Percentiles rank a stretch among this genome's conserved stretches.
phyloP scores from a whole-genome alignment of 2,329 filamentous ascomycete genomes.

The Tolypocladium guangdongense region DNA sequence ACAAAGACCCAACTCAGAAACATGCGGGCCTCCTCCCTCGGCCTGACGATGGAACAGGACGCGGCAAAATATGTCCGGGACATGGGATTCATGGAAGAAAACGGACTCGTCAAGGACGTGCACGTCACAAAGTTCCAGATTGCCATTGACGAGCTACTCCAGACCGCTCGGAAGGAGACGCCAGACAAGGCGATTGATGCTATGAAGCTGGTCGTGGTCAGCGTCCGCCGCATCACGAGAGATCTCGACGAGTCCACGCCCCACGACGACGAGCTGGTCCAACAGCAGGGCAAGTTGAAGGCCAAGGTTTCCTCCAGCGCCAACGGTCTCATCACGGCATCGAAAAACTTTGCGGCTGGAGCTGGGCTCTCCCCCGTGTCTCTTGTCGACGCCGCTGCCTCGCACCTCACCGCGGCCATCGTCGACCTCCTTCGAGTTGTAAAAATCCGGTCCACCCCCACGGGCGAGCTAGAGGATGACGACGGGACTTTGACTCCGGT shows the following conservation, averaged over 20 bases:
- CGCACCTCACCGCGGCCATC: slow-evolving; percentile 74
- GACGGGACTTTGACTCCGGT: slow-evolving; percentile 55
- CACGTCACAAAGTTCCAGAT: slow-evolving; percentile 94
- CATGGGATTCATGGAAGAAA: slow-evolving; percentile 55
- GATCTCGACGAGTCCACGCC: slow-evolving; percentile 55
- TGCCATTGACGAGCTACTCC: slow-evolving; percentile 81
- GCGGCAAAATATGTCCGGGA: slow-evolving; percentile 57
- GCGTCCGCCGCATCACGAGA: slow-evolving; percentile 74
- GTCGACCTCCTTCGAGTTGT: slow-evolving; percentile 76
- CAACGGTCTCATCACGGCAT: slow-evolving; percentile 90
- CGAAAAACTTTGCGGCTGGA: slow-evolving; percentile 79
- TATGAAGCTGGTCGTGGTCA: slow-evolving; percentile 77
- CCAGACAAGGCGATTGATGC: slow-evolving; percentile 67
- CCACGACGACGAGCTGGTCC: slow-evolving; percentile 40
- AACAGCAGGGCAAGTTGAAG: slow-evolving; percentile 61
- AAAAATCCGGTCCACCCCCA: slow-evolving; percentile 70
- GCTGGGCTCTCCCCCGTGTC: slow-evolving; percentile 87
- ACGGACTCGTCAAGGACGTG: slow-evolving; percentile 78
- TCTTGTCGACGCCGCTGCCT: slow-evolving; percentile 83
- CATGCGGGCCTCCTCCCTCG: slow-evolving; percentile 70
- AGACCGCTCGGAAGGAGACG: slow-evolving; percentile 61
- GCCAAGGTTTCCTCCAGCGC: slow-evolving; percentile 81
- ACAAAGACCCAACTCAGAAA: slow-evolving; percentile 79
- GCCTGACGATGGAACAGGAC: slow-evolving; percentile 58
- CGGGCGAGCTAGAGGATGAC: slow-evolving; percentile 66